phyloP scores from a whole-genome alignment of 768 basidiomycete species.

The Naematelia encephala region DNA sequence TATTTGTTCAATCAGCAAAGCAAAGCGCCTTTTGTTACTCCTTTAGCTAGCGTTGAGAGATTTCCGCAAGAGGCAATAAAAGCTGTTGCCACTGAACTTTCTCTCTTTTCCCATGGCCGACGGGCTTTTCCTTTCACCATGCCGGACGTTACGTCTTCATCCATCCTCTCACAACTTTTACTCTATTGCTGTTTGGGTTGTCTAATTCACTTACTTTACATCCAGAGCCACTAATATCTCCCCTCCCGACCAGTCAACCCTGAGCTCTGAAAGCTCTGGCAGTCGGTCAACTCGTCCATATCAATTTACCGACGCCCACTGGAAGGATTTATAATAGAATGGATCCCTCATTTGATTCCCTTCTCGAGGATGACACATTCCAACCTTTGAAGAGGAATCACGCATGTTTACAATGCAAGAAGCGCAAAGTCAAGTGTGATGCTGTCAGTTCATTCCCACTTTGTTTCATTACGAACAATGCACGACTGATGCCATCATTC shows the following conservation, averaged over 20 bases:
- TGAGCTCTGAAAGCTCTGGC: no score
- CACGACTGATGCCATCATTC: not conserved
- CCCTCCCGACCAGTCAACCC: no score
- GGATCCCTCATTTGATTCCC: not conserved
- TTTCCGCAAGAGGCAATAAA: not conserved
- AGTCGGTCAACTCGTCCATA: not conserved
- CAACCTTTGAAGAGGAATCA: slow-evolving; percentile 43
- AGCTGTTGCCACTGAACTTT: no score
- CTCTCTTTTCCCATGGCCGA: not conserved
- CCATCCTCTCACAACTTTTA: no score
- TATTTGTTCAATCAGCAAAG: no score
- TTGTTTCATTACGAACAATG: not conserved
- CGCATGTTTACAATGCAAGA: slow-evolving; percentile 48
- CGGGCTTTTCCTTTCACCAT: not conserved
- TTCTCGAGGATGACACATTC: slow-evolving; percentile 18
- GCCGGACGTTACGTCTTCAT: not conserved
- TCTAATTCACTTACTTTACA: no score
- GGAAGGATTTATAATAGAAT: not conserved
- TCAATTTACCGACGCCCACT: no score
- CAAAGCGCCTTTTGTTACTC: no score
- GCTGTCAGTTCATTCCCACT: slow-evolving; percentile 27
- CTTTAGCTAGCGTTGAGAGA: no score
- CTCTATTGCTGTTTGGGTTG: no score
- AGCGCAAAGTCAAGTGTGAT: slow-evolving; percentile 49
- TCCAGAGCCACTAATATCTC: no score